Evolutionary conservation across 2,329 filamentous ascomycete genomes (phyloP).

Genomic region (Microascus cirrosus): DNA sequence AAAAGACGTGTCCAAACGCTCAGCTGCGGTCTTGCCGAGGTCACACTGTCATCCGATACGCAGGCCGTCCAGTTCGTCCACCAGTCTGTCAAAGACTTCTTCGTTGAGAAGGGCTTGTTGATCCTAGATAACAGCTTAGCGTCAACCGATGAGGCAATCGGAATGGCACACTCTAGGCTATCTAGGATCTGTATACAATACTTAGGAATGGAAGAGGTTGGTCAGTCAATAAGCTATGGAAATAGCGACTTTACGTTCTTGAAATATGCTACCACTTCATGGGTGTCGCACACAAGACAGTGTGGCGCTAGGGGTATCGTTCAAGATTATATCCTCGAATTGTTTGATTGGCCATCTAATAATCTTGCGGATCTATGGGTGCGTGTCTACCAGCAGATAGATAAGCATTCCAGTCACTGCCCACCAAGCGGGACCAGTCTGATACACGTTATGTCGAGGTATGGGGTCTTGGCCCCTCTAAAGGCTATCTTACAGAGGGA

Average conservation of each 20-base stretch:
- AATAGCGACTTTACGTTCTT: neutral
- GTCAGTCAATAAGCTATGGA: neutral
- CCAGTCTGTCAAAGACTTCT: constrained; percentile 20
- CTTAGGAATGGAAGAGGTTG: neutral
- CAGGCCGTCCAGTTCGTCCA: constrained; percentile 19
- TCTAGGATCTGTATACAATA: constrained; percentile 12
- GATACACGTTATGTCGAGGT: neutral
- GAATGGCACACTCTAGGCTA: constrained; percentile 10
- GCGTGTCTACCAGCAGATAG: neutral
- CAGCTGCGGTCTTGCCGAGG: constrained; percentile 17
- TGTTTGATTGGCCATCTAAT: neutral
- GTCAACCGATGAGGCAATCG: constrained; percentile 5
- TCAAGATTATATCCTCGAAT: neutral
- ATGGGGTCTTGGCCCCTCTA: neutral
- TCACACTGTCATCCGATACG: neutral
- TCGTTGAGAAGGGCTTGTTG: constrained; percentile 12
- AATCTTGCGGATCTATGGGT: neutral
- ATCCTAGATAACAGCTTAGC: constrained; percentile 6
- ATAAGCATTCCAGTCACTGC: neutral
- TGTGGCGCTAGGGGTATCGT: neutral
- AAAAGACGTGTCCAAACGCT: constrained; percentile 11
- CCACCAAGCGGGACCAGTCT: neutral
- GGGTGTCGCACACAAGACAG: neutral
- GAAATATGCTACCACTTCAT: neutral
- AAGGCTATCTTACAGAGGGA: neutral